These are phyloP conservation scores for Dactylellina cionopaga DNA, from an alignment of 2,329 filamentous ascomycete species.

Conservation along the genomic window DNA sequence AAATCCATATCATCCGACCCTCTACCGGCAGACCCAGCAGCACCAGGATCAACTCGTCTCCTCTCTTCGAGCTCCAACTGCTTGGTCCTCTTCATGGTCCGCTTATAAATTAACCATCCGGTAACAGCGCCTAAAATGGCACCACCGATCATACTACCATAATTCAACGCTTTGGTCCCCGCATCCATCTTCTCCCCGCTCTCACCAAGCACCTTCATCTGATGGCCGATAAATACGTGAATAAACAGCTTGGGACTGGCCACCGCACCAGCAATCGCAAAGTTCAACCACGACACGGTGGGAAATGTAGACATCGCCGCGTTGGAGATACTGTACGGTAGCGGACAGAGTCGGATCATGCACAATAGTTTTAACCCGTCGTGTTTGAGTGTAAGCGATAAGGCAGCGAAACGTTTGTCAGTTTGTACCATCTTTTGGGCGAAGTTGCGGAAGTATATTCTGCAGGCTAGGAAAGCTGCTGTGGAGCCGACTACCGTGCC, in stretches of 20 bases:
- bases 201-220: slow-evolving; percentile 84
- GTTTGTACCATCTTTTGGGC: slow-evolving; percentile 81
- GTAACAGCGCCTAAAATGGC: slow-evolving; percentile 74
- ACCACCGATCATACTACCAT: slow-evolving; percentile 76
- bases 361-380: slow-evolving; percentile 89
- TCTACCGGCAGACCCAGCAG: neutral
- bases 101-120: slow-evolving; percentile 81
- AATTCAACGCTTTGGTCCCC: slow-evolving; percentile 82
- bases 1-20: slow-evolving; percentile 3
- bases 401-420: slow-evolving; percentile 87
- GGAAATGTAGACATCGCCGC: slow-evolving; percentile 94
- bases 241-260: slow-evolving; percentile 88
- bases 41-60: slow-evolving; percentile 19
- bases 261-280: slow-evolving; percentile 82
- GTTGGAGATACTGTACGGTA: slow-evolving; percentile 93
- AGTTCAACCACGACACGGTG: slow-evolving; percentile 79
- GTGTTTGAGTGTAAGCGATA: slow-evolving; percentile 85
- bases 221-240: slow-evolving; percentile 88
- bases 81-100: slow-evolving; percentile 54
- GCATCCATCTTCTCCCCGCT: slow-evolving; percentile 80
- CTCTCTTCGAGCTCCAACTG: slow-evolving; percentile 55
- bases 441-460: slow-evolving; percentile 79
- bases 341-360: slow-evolving; percentile 89
- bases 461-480: slow-evolving; percentile 79
- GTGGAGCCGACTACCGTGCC: slow-evolving; percentile 83